phyloP scores from a whole-genome alignment of 306 rosid species.

The Malus orientalis region DNA sequence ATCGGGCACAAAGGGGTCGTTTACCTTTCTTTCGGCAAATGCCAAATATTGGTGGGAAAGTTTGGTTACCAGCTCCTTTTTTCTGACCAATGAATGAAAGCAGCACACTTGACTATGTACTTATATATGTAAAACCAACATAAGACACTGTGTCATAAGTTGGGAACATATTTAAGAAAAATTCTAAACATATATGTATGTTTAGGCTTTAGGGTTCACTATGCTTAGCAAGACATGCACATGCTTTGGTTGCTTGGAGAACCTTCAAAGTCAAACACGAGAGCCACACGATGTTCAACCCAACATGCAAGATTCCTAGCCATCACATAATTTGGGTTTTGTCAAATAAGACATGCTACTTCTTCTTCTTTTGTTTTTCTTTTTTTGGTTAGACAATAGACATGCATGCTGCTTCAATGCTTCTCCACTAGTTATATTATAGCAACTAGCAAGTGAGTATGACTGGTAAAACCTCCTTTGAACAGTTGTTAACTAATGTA shows the following conservation, averaged over 20 bases:
- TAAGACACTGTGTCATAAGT: not conserved
- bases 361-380: not conserved
- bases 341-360: conserved; percentile 45
- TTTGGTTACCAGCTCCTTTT: conserved; percentile 87
- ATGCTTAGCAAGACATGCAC: conserved; percentile 15
- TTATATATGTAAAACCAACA: not conserved
- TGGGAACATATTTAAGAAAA: conserved; percentile 4
- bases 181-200: not conserved
- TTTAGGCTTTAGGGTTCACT: conserved; percentile 14
- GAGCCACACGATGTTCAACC: conserved; percentile 11
- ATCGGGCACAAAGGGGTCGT: conserved; percentile 27
- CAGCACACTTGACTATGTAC: conserved; percentile 17
- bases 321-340: conserved; percentile 8
- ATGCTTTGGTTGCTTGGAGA: conserved; percentile 18
- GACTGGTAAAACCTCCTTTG: not conserved
- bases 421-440: not conserved
- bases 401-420: not conserved
- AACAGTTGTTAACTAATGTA: not conserved
- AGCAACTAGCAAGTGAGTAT: not conserved
- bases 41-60: conserved; percentile 60
- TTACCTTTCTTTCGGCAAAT: conserved; percentile 35
- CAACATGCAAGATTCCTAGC: not conserved
- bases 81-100: conserved; percentile 44
- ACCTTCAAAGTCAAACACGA: conserved; percentile 36
- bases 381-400: not conserved